These are phyloP conservation scores for Tricholoma sp. DNA, from an alignment of 768 basidiomycete genomes.

Conservation along the genomic window DNA sequence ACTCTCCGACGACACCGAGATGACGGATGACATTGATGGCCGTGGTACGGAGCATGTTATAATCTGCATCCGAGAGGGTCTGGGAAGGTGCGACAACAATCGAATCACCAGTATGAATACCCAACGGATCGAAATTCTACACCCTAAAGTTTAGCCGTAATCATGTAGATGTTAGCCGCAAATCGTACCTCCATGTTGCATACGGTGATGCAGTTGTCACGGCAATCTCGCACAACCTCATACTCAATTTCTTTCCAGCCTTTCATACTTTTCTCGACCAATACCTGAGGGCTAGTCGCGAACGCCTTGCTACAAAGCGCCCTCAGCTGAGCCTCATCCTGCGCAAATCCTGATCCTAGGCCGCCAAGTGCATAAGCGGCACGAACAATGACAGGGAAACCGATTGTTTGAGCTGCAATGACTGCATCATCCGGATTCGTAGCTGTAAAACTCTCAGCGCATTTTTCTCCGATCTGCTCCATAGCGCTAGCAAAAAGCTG, in stretches of 20 bases:
- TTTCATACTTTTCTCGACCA: constrained; percentile 99
- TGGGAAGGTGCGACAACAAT: constrained; percentile 98
- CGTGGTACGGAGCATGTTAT: constrained; percentile 98
- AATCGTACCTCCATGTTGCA: constrained; percentile 97
- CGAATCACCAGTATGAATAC: constrained; percentile 98
- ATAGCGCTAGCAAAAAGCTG: constrained; percentile 92
- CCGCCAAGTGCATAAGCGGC: constrained; percentile 97
- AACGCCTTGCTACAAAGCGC: constrained; percentile 93
- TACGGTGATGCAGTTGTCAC: constrained; percentile 98
- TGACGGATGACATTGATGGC: constrained; percentile 99
- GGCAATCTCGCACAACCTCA: constrained; percentile 95
- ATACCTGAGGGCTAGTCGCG: constrained; percentile 94
- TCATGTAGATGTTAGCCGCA: background rate
- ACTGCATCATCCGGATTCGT: constrained; percentile 83
- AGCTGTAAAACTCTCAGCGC: constrained; percentile 85
- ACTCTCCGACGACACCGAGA: constrained; percentile 95
- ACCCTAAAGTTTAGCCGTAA: background rate
- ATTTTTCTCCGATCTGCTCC: constrained; percentile 94
- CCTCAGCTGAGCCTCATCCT: constrained; percentile 83
- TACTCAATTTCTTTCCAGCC: constrained; percentile 99
- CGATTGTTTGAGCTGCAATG: constrained; percentile 76
- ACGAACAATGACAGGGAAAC: constrained; percentile 94
- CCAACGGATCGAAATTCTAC: constrained; percentile 98
- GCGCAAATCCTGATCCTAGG: constrained; percentile 94
- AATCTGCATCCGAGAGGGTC: constrained; percentile 97